Evolutionary conservation across 1,284 basidiomycete species (phyloP).

Genomic region (Microbotryum intermedium): DNA sequence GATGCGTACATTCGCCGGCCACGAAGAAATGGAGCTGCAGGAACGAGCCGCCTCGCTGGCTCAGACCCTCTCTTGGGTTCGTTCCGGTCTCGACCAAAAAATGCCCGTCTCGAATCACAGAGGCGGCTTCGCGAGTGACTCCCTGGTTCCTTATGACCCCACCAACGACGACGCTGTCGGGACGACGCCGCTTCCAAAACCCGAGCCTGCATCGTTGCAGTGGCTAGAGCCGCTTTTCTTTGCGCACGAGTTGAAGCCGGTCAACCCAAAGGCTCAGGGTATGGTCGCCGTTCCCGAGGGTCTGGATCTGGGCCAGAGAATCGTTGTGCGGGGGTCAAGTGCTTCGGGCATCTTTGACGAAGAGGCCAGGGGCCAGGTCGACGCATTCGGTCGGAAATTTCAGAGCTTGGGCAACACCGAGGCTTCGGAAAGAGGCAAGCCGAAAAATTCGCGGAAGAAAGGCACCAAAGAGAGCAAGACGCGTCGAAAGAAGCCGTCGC

Average conservation of each 20-base stretch:
- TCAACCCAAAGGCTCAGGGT: slow-evolving; percentile 68
- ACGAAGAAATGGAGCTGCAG: slow-evolving; percentile 70
- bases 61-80: slow-evolving; percentile 11
- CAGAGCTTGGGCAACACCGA: slow-evolving; percentile 36
- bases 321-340: slow-evolving; percentile 49
- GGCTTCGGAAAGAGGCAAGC: slow-evolving; percentile 31
- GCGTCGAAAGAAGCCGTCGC: slow-evolving; percentile 48
- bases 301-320: slow-evolving; percentile 74
- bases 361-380: slow-evolving; percentile 19
- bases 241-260: slow-evolving; percentile 73
- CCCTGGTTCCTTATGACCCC: slow-evolving; percentile 1
- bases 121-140: background rate
- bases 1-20: slow-evolving; percentile 13
- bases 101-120: background rate
- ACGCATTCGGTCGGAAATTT: slow-evolving; percentile 30
- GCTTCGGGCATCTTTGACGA: slow-evolving; percentile 41
- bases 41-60: slow-evolving; percentile 50
- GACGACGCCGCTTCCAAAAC: too few relatives aligned
- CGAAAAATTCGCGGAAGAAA: slow-evolving; percentile 32
- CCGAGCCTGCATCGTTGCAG: slow-evolving; percentile 69
- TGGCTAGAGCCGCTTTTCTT: slow-evolving; percentile 75
- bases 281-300: slow-evolving; percentile 73
- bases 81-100: slow-evolving; percentile 21
- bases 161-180: slow-evolving; percentile 12
- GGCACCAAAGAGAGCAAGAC: slow-evolving; percentile 34